Evolutionary conservation across 2,329 filamentous ascomycete species (phyloP), one percentile per base, ranked within the genome.

Genomic region (Aspergillus fijiensis): DNA sequence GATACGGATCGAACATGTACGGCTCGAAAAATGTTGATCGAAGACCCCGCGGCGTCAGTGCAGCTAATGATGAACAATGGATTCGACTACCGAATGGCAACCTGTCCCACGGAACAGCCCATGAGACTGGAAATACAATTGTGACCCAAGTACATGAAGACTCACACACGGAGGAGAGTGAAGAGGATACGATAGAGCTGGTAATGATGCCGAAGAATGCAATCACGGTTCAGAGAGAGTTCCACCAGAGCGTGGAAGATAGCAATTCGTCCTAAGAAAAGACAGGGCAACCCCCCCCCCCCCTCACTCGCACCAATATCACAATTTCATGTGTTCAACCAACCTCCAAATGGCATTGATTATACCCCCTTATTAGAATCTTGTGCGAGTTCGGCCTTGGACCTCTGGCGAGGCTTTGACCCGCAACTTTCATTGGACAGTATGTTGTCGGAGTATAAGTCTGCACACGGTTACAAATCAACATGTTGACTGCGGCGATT

Each of bases 81-180:
- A 59, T 59, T 14, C 57, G 45, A 14, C 23, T 55, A 19, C 57
- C 51, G 27, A 55, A 55, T 21, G 51, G 45, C 14, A 54, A 48
- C 11, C 29, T 39, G 6, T 55, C 57, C 1, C 31, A 35, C 14
- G 57, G 50, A 1, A 51, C 14, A 31, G 47, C 54, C 12, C 23
- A 29, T 21, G 16, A 39, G 4, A 21, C 11, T 39, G n/a, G 10
- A 16, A 31, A 14, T 21, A 35, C 50, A 21, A 33, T 33, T 6
- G 39, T 31, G 4, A 14, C 16, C 23, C 16, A 39, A n/a, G 39
- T 48, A 16, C 52, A 47, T 5, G 47, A 55, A 27, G 52, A 14
- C 7, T 25, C 47, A 2, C 35, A 55, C n/a, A 31, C 47, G 52
- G 52, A 55, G 39, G 52, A 42, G 35, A 12, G 47, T 19, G 39